Evolutionary conservation across 2,329 filamentous ascomycete species (phyloP), one percentile per base, ranked within the genome.

Genomic region (Tolypocladium capitatum): DNA sequence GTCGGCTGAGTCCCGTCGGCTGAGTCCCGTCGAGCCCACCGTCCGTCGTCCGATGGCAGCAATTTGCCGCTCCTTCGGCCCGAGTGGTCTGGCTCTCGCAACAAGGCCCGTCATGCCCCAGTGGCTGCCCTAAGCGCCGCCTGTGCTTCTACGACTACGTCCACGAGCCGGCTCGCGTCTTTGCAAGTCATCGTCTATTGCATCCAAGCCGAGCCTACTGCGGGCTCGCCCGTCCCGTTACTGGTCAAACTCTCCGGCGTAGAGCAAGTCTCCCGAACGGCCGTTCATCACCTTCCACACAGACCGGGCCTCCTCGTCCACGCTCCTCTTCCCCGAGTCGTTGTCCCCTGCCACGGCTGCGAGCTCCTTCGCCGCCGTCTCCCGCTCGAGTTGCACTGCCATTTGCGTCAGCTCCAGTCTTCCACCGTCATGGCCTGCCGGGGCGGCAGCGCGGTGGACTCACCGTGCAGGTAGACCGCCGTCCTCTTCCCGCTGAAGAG

Each of bases 401-500:
- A 24, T 3, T 3, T 4, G 31, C 21, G 45, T 48, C 28, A 52
- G 45, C 20, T 13, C 18, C 18, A 10, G 13, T 28, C 27, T 8
- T 28, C 8, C 21, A 24, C 42, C 3, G 21, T 65, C n/a, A 24
- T 10, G 3, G 2, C 11, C 7, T 21, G 21, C 4, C n/a, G 28
- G 11, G 7, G 24, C 18, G 32, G n/a, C n/a, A 31, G n/a, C 10
- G 35, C 1, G 11, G 8, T 40, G 6, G n/a, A 63, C 74, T 65
- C 56, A 78, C 76, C 68, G 52, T 82, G 78, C 5, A 78, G 49
- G 44, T 63, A 77, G 1, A 82, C 76, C 5, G 74, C 77, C 0
- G 76, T 66, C 30, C 70, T 61, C 68, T 82, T 82, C 3, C 77
- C 78, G 13, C 65, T 74, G 55, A 67, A 81, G 55, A 82, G 69